A percentile compares a stretch with the other conserved stretches of the same genome.
Evolutionary conservation across 2,329 filamentous ascomycete species (phyloP).

Genomic region (Amphichorda felina): DNA sequence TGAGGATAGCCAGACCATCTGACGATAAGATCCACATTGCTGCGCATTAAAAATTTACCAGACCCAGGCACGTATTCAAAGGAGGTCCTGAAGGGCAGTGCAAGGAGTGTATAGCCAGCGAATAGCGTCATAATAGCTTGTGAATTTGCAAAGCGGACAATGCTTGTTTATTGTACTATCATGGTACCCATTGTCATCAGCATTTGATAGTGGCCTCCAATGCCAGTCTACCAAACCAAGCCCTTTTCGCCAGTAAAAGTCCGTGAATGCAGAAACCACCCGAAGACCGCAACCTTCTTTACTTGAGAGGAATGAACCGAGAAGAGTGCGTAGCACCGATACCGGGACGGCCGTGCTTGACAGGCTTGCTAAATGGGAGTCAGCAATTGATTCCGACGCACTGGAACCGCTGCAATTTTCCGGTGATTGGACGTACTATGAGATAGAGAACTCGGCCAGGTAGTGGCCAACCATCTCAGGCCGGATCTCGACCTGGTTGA

Average conservation of each 20-base stretch:
- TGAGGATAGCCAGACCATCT: no score
- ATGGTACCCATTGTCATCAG: constrained; percentile 31
- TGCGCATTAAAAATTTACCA: no score
- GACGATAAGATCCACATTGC: no score
- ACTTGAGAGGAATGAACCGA: constrained; percentile 99
- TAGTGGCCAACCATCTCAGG: constrained; percentile 99
- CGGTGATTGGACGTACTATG: constrained; percentile 70
- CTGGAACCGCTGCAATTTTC: no score
- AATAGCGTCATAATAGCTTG: not conserved
- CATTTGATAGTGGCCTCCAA: constrained; percentile 26
- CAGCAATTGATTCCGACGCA: not conserved
- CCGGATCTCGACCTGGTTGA: constrained; percentile 99
- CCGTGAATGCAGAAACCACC: constrained; percentile 47
- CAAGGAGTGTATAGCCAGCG: constrained; percentile 20
- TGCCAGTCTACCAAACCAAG: constrained; percentile 39
- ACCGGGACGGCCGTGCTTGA: constrained; percentile 99
- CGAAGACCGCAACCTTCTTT: constrained; percentile 49
- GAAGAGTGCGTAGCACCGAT: constrained; percentile 99
- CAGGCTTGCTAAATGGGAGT: constrained; percentile 62
- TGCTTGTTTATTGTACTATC: constrained; percentile 26
- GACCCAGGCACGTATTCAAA: no score
- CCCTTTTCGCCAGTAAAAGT: constrained; percentile 44
- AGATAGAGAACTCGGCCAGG: constrained; percentile 98
- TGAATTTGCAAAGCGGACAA: constrained; percentile 8
- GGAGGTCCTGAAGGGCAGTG: no score